Percentiles rank a stretch among this genome's conserved stretches.
These are phyloP conservation scores for Phialophora chinensis DNA, from an alignment of 2,329 filamentous ascomycete genomes.

Conservation along the genomic window DNA sequence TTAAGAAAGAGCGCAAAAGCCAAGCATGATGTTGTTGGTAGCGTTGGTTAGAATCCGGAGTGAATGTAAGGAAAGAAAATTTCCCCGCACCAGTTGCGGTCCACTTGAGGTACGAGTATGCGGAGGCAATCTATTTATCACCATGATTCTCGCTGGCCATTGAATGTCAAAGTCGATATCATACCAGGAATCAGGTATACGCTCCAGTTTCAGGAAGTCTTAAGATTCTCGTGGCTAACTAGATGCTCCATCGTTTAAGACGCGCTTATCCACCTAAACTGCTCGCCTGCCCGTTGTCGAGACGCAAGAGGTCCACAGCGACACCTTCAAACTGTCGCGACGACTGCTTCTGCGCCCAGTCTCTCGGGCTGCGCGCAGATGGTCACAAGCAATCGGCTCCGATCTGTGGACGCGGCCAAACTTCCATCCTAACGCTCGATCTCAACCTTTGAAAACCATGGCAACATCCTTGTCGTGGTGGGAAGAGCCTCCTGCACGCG, in stretches of 20 bases:
- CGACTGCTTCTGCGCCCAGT: constrained; percentile 45
- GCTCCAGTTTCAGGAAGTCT: not conserved
- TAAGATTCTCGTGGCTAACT: not conserved
- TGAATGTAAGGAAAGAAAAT: not conserved
- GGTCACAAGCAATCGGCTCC: constrained; percentile 12
- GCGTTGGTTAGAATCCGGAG: not conserved
- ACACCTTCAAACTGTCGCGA: constrained; percentile 47
- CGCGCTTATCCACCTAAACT: not conserved
- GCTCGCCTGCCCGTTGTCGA: not conserved
- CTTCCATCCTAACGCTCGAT: not conserved
- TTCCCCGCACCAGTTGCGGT: not conserved
- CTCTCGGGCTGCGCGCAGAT: constrained; percentile 39
- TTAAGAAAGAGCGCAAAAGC: not conserved
- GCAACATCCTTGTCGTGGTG: constrained; percentile 36
- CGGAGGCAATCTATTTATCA: not conserved
- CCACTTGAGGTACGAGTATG: not conserved
- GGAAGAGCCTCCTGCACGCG: constrained; percentile 14
- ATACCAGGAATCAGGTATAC: not conserved
- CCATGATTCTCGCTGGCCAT: not conserved
- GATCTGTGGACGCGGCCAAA: not conserved
- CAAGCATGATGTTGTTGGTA: not conserved
- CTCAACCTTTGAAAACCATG: constrained; percentile 32
- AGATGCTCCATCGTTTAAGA: not conserved
- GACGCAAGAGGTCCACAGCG: not conserved
- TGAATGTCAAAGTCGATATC: not conserved